Percentiles rank a stretch among this genome's conserved stretches.
phyloP scores from a whole-genome alignment of 2,329 filamentous ascomycete species.

The Hansfordia pulvinata region DNA sequence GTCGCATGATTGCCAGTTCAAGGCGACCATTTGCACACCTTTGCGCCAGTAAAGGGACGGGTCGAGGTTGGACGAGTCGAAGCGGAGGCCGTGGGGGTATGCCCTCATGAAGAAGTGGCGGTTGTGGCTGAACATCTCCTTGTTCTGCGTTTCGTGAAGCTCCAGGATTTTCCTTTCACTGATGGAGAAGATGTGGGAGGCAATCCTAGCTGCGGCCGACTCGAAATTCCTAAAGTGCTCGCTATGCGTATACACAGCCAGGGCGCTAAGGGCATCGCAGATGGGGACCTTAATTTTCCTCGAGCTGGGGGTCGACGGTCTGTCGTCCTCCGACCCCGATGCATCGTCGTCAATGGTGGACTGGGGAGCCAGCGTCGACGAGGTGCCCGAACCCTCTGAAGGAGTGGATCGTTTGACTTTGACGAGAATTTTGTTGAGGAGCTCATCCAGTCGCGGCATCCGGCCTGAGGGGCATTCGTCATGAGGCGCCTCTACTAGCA shows the following conservation, averaged over 20 bases:
- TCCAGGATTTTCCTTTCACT: slow-evolving; percentile 62
- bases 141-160: slow-evolving; percentile 46
- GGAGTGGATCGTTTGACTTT: slow-evolving; percentile 52
- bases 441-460: slow-evolving; percentile 56
- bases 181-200: slow-evolving; percentile 73
- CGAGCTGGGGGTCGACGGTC: slow-evolving; percentile 6
- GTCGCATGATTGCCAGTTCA: slow-evolving; percentile 96
- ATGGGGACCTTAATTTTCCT: slow-evolving; percentile 47
- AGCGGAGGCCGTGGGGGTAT: slow-evolving; percentile 67
- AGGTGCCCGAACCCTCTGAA: slow-evolving; percentile 16
- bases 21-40: slow-evolving; percentile 92
- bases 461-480: slow-evolving; percentile 35
- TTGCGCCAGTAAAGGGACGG: slow-evolving; percentile 84
- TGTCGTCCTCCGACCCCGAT: slow-evolving; percentile 30
- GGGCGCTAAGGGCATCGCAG: slow-evolving; percentile 53
- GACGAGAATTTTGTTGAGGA: slow-evolving; percentile 69
- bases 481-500: slow-evolving; percentile 50
- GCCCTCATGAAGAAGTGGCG: slow-evolving; percentile 79
- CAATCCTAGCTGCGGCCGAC: slow-evolving; percentile 45
- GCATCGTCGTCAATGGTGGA: slow-evolving; percentile 21
- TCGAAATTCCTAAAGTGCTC: slow-evolving; percentile 66
- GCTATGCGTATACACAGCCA: slow-evolving; percentile 79
- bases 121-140: slow-evolving; percentile 77
- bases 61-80: slow-evolving; percentile 89
- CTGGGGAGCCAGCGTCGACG: slow-evolving; percentile 17